Percentiles rank a stretch among this genome's conserved stretches.
Conservation (phyloP, 2,329 filamentous ascomycete genomes). For the Curvularia sp. region DNA sequence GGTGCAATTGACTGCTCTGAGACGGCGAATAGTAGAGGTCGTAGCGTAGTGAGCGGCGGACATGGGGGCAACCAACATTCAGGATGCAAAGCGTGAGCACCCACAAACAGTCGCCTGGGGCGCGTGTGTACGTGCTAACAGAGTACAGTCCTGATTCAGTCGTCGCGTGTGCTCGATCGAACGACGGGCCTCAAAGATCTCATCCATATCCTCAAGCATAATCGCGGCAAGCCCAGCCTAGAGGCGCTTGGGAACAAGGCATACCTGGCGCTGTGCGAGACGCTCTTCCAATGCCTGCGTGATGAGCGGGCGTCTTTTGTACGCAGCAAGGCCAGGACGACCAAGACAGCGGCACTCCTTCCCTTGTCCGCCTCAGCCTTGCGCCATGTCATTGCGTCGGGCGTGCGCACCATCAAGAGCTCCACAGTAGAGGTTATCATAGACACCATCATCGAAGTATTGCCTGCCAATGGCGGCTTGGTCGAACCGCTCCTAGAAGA, state of each 20-base stretch:
- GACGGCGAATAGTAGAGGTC: constrained; percentile 11
- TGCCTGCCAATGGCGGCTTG: constrained; percentile 69
- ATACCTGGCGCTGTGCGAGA: constrained; percentile 83
- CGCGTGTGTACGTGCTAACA: constrained; percentile 18
- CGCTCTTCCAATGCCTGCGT: constrained; percentile 73
- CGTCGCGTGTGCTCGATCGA: constrained; percentile 52
- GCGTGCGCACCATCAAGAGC: constrained; percentile 70
- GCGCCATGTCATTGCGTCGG: constrained; percentile 73
- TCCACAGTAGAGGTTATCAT: constrained; percentile 82
- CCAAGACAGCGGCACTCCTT: constrained; percentile 60
- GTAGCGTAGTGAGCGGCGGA: constrained; percentile 14
- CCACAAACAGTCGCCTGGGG: not conserved
- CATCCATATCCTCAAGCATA: constrained; percentile 63
- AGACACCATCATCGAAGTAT: constrained; percentile 79
- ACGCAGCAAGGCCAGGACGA: constrained; percentile 56
- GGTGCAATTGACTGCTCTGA: constrained; percentile 3
- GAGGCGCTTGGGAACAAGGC: constrained; percentile 71
- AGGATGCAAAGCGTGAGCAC: constrained; percentile 46
- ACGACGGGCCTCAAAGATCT: constrained; percentile 62
- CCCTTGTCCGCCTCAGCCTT: constrained; percentile 74
- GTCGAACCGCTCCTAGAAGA: constrained; percentile 75
- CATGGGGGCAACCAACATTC: constrained; percentile 45
- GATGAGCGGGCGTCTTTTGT: constrained; percentile 71
- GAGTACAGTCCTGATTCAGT: constrained; percentile 40
- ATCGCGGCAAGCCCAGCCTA: constrained; percentile 54